These are phyloP conservation scores for Edaphochlamys debaryana DNA, from an alignment of 139 green algal species.

Conservation along the genomic window DNA sequence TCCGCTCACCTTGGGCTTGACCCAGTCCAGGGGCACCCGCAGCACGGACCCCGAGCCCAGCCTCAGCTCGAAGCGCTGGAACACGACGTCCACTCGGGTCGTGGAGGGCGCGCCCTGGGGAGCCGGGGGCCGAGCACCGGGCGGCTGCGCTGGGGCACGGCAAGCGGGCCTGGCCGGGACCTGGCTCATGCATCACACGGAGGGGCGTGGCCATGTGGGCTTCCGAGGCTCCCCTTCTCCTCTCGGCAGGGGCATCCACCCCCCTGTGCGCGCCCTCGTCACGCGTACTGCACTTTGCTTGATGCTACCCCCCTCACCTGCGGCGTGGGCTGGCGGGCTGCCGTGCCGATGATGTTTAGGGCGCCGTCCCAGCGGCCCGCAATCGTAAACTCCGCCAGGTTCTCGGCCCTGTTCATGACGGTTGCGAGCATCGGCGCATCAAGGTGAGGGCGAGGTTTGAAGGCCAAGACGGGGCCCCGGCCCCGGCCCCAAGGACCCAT, in stretches of 20 bases:
- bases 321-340: background rate
- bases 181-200: no score
- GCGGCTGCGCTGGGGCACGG: no score
- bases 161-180: no score
- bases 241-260: no score
- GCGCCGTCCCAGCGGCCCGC: conserved; percentile 34
- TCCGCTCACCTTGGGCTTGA: conserved; percentile 23
- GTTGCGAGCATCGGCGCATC: no score
- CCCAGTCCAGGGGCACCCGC: conserved; percentile 6
- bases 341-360: conserved; percentile 44
- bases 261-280: no score
- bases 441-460: no score
- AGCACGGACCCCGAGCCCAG: background rate
- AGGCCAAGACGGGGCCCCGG: no score
- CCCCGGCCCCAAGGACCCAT: no score
- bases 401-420: conserved; percentile 40
- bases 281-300: no score
- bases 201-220: no score
- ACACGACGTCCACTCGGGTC: conserved; percentile 14
- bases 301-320: background rate
- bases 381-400: conserved; percentile 47
- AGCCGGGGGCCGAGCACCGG: background rate
- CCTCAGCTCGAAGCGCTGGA: conserved; percentile 24
- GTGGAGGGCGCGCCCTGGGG: background rate
- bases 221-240: no score